These are phyloP conservation scores for Persicaria tinctoria DNA, from an alignment of 148 eudicot genomes.

Conservation along the genomic window DNA sequence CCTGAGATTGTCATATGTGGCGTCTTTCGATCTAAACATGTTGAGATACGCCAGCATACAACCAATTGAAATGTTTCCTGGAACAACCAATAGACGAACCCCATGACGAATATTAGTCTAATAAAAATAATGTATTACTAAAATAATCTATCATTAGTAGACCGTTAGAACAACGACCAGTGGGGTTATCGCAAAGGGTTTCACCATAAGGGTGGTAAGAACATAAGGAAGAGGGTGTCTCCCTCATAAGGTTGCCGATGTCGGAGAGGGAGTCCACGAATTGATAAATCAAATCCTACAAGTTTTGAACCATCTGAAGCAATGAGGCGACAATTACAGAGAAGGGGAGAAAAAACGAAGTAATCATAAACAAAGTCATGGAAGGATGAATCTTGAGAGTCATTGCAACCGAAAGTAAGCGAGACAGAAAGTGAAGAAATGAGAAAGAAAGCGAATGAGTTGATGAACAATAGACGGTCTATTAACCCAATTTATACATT, in stretches of 20 bases:
- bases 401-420: too few species aligned
- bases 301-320: background rate
- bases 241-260: background rate
- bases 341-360: too few species aligned
- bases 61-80: conserved; percentile 25
- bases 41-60: conserved; percentile 28
- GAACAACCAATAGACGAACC: background rate
- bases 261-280: background rate
- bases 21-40: conserved; percentile 8
- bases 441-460: too few species aligned
- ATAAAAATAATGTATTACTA: background rate
- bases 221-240: background rate
- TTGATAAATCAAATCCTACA: background rate
- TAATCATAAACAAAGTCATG: too few species aligned
- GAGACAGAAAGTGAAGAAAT: too few species aligned
- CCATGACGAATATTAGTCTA: background rate
- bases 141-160: background rate
- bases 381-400: too few species aligned
- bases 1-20: conserved; percentile 20
- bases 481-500: too few species aligned
- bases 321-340: too few species aligned
- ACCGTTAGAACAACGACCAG: background rate
- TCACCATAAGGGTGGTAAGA: background rate
- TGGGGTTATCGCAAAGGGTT: background rate
- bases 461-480: too few species aligned